These are phyloP conservation scores for Neurospora sp. DNA, from an alignment of 495 filamentous ascomycete genomes.

Conservation along the genomic window DNA sequence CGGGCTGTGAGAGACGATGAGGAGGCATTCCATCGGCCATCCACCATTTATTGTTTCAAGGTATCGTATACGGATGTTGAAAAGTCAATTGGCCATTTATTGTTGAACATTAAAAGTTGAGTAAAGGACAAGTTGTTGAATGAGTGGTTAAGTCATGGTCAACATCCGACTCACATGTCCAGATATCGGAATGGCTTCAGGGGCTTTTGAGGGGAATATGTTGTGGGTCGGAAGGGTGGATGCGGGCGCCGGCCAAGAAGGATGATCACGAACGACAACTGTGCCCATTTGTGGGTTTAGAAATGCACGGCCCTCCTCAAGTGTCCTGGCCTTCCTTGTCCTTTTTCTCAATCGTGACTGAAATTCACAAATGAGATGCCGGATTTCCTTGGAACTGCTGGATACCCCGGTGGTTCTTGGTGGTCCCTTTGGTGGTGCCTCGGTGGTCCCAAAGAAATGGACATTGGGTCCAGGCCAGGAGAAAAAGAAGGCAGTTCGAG, in stretches of 20 bases:
- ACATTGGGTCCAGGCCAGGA: neutral
- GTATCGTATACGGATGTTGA: too few species aligned
- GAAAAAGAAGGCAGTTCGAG: neutral
- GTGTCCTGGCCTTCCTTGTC: neutral
- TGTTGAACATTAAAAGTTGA: too few species aligned
- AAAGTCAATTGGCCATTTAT: too few species aligned
- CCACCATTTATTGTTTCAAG: too few species aligned
- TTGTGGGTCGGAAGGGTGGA: neutral
- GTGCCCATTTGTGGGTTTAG: neutral
- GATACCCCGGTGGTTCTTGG: neutral
- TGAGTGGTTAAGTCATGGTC: too few species aligned
- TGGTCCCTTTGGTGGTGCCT: neutral
- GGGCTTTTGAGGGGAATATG: neutral
- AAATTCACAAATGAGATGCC: neutral
- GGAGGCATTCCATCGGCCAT: too few species aligned
- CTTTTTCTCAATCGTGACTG: neutral
- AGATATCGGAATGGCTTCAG: neutral
- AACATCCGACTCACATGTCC: neutral
- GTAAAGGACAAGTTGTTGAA: too few species aligned
- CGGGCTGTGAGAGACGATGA: neutral
- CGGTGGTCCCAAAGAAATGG: neutral
- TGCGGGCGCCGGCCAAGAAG: neutral
- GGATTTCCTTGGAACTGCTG: neutral
- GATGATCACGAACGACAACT: neutral
- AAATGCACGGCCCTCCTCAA: neutral